These are phyloP conservation scores for Anethum foeniculum DNA, from an alignment of 140 eudicot species.

Conservation along the genomic window DNA sequence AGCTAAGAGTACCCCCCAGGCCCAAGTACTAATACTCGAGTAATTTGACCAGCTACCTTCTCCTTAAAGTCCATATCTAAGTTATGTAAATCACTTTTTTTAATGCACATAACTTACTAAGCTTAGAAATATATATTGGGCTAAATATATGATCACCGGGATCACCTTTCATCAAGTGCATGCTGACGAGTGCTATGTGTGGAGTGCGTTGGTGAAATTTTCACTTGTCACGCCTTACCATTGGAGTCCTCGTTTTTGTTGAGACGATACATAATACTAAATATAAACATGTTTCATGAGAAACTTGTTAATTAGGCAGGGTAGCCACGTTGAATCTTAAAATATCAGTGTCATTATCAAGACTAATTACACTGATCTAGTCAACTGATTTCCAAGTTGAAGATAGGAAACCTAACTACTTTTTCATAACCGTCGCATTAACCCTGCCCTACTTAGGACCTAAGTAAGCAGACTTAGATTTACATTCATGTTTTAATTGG, in stretches of 20 bases:
- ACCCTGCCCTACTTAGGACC: not conserved
- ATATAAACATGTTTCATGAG: not conserved
- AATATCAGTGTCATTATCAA: not conserved
- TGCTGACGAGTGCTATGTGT: not conserved
- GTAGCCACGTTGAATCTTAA: not conserved
- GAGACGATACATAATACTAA: not conserved
- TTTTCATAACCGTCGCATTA: conserved; percentile 1
- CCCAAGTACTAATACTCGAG: no score
- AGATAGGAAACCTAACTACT: not conserved
- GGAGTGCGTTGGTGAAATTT: not conserved
- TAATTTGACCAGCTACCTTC: no score
- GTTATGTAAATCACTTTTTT: no score
- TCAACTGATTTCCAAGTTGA: not conserved
- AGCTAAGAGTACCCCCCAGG: no score
- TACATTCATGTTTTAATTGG: not conserved
- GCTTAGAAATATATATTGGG: no score
- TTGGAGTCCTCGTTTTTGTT: not conserved
- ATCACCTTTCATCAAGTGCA: not conserved
- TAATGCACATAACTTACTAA: no score
- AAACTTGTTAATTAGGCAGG: conserved; percentile 3
- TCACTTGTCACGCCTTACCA: not conserved
- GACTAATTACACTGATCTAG: not conserved
- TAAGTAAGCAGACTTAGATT: not conserved
- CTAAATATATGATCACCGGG: no score
- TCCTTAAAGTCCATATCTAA: no score